Base-by-base conservation (phyloP, 2,329 filamentous ascomycete genomes). In the Leptographium flavum region DNA sequence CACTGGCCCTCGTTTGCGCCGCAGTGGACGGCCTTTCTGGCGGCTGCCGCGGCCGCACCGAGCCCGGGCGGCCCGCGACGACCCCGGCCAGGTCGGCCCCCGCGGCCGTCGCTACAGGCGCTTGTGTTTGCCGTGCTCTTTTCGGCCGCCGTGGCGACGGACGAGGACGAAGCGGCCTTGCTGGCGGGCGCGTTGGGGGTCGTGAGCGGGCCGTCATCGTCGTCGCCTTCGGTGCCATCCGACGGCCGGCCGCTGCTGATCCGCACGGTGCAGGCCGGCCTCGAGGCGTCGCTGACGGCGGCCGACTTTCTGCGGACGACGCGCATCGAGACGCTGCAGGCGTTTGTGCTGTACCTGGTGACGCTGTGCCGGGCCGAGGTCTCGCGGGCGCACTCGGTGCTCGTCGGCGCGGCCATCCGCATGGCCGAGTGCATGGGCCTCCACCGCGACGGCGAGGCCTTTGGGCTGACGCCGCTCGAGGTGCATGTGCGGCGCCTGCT, bases 371-470 rank as follows among this genome's bases (percentile, higher is more conserved):
- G 83, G 45, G 73, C 73, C 19, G 81, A 87, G 59, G 70, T 87
- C 4, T 87, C 83, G 8, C 68, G 83, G 50, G 76, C 79, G 5
- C 83, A 87, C 59, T 84, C 81, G 4, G 79, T 82, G 5, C 67
- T 87, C 1, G 73, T 83, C 4, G 82, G 81, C 3, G 77, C 81
- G 14, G 81, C 80, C 4, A 79, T 87, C 36, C 71, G 83, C 15
- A 73, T 87, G 57, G 83, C 81, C 7, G 80, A 87, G 62, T 86
- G 81, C 54, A 85, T 87, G 79, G 81, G 81, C 2, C 63, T 87
- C 17, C 80, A 87, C 56, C 72, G 80, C 9, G 83, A 87, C 51
- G 80, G 80, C 15, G 71, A 75, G 37, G 68, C 71, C 10, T 86
- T 83, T 54, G 75, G 73, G 1, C 69, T 82, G 46, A 74, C 70